Base-by-base conservation (phyloP, 768 basidiomycete species). In the Trametes cingulata region DNA sequence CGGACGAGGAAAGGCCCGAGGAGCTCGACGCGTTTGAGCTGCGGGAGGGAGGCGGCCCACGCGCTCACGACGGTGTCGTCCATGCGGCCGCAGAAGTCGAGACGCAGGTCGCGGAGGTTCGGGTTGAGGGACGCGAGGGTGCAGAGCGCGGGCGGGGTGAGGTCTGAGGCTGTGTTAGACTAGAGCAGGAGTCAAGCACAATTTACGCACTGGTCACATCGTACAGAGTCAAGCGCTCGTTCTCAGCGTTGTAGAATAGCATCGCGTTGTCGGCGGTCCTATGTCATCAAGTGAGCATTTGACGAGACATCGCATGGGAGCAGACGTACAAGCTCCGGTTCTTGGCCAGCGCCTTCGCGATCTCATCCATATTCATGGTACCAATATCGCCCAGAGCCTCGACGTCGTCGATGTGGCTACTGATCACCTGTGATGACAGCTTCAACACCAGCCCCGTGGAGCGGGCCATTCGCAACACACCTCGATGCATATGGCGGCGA, bases 311-410 rank as follows among this genome's bases (percentile, higher is more conserved):
- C 48, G 4, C 41, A 39, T 33, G 7, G 55, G 22, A 14, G 2
- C 25, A 14, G 17, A 83, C 91, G 69, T 70, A 94, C 94, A 96
- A 75, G 60, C 86, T 82, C 39, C 95, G 78, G 67, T 88, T 91
- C 68, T 88, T 90, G 9, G 90, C 87, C 20, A 97, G 77, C 3
- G 91, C 87, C 71, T 87, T 91, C 14, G 90, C 82, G 47, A 98
- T 90, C 41, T 87, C 85, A 60, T 95, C 87, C 78, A 93, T 78
- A 69, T 95, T 98, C 72, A 92, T 72, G 1, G 83, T 66, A 0
- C 95, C 94, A 51, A 98, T 90, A 67, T 96, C 89, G 0, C 96
- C 96, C 15, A 95, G 75, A 0, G 88, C 87, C 63, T 93, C 92
- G 6, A 98, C 87, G 65, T 96, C 91, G 57, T 94, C 83, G 57